phyloP scores from a whole-genome alignment of 306 rosid genomes.

The Citrullus amarus region DNA sequence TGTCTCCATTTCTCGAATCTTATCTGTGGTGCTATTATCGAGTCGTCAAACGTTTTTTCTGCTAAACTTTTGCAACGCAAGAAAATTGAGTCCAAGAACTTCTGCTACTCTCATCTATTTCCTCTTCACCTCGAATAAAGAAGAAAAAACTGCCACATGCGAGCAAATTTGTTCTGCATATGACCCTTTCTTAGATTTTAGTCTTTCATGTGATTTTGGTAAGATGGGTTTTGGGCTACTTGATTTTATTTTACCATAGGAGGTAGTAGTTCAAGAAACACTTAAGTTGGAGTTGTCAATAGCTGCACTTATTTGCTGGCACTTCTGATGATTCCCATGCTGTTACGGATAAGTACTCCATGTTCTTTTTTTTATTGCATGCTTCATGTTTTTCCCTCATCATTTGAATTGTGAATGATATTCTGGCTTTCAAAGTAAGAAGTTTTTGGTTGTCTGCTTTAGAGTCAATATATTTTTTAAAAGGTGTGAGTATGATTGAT shows the following conservation, averaged over 20 bases:
- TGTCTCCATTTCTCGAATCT: background rate
- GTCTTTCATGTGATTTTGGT: background rate
- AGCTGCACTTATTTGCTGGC: background rate
- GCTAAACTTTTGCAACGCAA: background rate
- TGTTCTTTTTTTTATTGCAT: background rate
- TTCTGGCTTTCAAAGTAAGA: background rate
- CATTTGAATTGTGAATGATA: background rate
- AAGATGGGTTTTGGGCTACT: background rate
- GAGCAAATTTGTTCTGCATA: background rate
- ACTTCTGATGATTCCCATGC: background rate
- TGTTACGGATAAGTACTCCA: background rate
- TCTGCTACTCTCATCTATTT: background rate
- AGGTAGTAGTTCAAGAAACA: background rate
- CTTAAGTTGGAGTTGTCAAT: background rate
- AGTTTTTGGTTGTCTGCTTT: background rate
- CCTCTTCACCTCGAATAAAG: background rate
- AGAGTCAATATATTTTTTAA: no score
- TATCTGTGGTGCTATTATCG: background rate
- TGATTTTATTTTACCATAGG: background rate
- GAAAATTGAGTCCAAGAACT: background rate
- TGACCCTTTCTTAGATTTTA: background rate
- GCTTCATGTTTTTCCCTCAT: background rate
- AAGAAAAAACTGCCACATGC: background rate
- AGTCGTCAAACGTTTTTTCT: background rate
- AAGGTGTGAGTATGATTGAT: no score